These are phyloP conservation scores for Rhizopus delemar DNA, from an alignment of 371 early-diverging fungal genomes.

Conservation along the genomic window DNA sequence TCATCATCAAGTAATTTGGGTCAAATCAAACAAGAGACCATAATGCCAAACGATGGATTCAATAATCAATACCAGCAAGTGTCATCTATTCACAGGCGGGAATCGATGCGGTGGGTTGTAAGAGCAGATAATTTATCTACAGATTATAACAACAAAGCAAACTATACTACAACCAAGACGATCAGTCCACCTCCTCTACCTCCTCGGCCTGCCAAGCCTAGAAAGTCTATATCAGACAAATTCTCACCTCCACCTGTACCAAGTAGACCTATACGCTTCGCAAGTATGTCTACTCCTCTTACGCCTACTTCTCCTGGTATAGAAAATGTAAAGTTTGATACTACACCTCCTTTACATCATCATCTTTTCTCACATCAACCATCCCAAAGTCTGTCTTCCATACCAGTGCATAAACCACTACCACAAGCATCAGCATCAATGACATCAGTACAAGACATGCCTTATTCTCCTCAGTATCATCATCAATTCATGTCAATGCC, in stretches of 20 bases:
- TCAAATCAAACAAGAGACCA: not conserved
- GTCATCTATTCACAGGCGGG: not conserved
- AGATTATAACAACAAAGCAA: not conserved
- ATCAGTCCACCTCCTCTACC: not conserved
- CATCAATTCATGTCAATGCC: not conserved
- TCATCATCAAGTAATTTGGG: not conserved
- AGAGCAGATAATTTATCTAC: not conserved
- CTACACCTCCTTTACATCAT: not conserved
- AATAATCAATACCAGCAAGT: not conserved
- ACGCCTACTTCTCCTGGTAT: not conserved
- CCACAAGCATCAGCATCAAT: not conserved
- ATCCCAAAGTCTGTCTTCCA: no score
- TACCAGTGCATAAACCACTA: no score
- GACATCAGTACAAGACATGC: not conserved
- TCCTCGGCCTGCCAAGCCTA: not conserved
- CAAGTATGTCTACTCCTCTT: not conserved
- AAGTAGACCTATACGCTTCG: not conserved
- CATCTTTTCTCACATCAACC: not conserved
- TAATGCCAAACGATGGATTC: no score
- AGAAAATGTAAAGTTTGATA: not conserved
- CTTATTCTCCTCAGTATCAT: not conserved
- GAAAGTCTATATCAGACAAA: not conserved
- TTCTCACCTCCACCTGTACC: conserved; percentile 4
- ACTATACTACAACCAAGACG: not conserved
- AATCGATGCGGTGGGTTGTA: not conserved